These are phyloP conservation scores for Cytospora schulzeri DNA, from an alignment of 2,329 filamentous ascomycete genomes.

Conservation along the genomic window DNA sequence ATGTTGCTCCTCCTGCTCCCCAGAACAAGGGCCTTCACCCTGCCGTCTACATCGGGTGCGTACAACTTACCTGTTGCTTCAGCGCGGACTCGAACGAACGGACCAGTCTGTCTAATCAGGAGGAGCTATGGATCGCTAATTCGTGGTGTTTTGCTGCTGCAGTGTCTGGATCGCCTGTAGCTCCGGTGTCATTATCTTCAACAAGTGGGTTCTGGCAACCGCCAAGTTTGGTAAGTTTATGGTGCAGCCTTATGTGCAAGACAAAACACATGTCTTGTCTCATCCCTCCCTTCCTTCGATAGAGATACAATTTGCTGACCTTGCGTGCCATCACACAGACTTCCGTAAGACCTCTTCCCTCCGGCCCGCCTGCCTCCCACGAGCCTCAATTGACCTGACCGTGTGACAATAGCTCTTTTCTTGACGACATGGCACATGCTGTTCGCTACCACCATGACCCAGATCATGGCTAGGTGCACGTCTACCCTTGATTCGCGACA, in stretches of 20 bases:
- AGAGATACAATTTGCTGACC: constrained; percentile 17
- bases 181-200: constrained; percentile 90
- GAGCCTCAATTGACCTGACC: constrained; percentile 56
- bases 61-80: background rate
- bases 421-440: constrained; percentile 90
- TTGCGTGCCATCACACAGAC: constrained; percentile 32
- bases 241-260: background rate
- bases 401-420: constrained; percentile 55
- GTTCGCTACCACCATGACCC: constrained; percentile 88
- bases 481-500: constrained; percentile 85
- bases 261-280: constrained; percentile 16
- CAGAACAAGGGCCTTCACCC: constrained; percentile 58
- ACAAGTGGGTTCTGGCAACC: constrained; percentile 90
- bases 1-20: constrained; percentile 21
- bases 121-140: constrained; percentile 2
- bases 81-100: constrained; percentile 31
- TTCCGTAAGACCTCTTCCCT: constrained; percentile 25
- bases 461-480: constrained; percentile 83
- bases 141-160: constrained; percentile 23
- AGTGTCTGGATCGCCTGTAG: constrained; percentile 88
- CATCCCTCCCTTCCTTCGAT: background rate
- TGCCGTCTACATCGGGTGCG: constrained; percentile 71
- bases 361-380: background rate
- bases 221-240: constrained; percentile 60
- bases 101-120: constrained; percentile 27